Conservation (phyloP, 345 rosid genomes). For the Erucastrum elatum region DNA sequence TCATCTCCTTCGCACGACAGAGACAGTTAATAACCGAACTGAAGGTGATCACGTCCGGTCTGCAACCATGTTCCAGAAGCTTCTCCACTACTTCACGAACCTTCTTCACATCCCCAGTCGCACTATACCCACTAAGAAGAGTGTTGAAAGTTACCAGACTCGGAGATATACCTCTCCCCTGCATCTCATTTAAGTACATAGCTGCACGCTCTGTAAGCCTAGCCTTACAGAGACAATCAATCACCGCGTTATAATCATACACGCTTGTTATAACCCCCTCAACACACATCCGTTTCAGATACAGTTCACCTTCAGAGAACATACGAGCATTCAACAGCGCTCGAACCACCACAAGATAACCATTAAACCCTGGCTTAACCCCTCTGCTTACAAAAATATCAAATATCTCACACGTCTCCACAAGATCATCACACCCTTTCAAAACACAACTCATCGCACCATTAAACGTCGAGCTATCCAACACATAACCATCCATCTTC, state of each 20-base stretch:
- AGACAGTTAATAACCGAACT: constrained; percentile 75
- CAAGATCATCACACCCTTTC: constrained; percentile 33
- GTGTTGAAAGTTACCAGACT: constrained; percentile 83
- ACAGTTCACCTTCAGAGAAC: constrained; percentile 51
- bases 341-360: constrained; percentile 54
- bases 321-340: constrained; percentile 55
- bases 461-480: constrained; percentile 61
- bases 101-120: constrained; percentile 47
- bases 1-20: constrained; percentile 55
- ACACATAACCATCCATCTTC: constrained; percentile 52
- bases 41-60: constrained; percentile 81
- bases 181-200: constrained; percentile 52
- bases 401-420: too few relatives aligned
- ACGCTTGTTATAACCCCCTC: constrained; percentile 54
- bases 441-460: constrained; percentile 60
- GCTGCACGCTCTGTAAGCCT: constrained; percentile 53
- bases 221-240: constrained; percentile 79
- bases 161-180: constrained; percentile 54
- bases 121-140: constrained; percentile 61
- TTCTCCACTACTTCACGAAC: constrained; percentile 47
- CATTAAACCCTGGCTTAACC: too few relatives aligned
- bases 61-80: constrained; percentile 59
- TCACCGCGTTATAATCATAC: constrained; percentile 64
- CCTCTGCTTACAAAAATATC: too few relatives aligned
- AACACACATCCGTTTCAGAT: constrained; percentile 51